A percentile compares a stretch with the other conserved stretches of the same genome.
phyloP scores from a whole-genome alignment of 441 rosid genomes.

The Populus hybrid region DNA sequence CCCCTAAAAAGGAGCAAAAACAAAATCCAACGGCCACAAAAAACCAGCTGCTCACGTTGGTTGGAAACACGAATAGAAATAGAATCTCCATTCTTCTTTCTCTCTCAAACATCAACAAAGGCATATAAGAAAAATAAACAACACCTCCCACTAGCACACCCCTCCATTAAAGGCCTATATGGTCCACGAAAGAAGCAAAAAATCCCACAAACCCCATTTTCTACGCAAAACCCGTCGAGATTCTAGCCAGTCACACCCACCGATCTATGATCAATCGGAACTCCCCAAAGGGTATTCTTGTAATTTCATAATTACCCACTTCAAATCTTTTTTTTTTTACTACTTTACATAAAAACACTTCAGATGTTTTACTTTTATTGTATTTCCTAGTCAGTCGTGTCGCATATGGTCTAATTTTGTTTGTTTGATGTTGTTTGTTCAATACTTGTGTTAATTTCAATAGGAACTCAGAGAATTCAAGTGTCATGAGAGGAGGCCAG shows the following conservation, averaged over 20 bases:
- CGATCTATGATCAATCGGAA: constrained; percentile 24
- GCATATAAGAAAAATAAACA: neutral
- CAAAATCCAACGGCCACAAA: constrained; percentile 31
- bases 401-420: neutral
- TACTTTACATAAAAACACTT: neutral
- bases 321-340: neutral
- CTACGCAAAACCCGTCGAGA: constrained; percentile 16
- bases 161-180: constrained; percentile 4
- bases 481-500: constrained; percentile 69
- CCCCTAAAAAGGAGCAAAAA: neutral
- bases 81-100: constrained; percentile 5
- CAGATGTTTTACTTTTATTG: neutral
- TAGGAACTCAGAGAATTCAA: constrained; percentile 57
- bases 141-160: neutral
- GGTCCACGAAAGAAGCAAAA: constrained; percentile 18
- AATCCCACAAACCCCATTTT: constrained; percentile 8
- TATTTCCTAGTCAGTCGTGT: neutral
- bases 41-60: constrained; percentile 21
- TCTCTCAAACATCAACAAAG: neutral
- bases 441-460: neutral
- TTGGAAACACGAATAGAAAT: constrained; percentile 7
- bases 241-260: constrained; percentile 18
- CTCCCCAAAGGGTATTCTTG: constrained; percentile 34
- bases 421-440: neutral
- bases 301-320: constrained; percentile 23